Conservation (phyloP, 1,284 basidiomycete species). For the Cryptococcus sp. region DNA sequence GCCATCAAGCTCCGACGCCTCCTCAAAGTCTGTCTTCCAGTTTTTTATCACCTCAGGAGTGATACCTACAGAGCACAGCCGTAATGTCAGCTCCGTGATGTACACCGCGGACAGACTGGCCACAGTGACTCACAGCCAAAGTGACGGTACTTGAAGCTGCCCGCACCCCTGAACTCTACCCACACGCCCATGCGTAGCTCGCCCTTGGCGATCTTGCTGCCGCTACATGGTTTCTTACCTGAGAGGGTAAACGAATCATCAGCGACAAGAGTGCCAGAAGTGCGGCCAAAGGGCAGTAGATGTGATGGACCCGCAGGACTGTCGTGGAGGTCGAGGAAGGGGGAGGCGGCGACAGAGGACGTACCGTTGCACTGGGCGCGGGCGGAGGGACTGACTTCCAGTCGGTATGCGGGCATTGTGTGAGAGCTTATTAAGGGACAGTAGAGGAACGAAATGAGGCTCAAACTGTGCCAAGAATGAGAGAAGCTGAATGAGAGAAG, state of each 20-base stretch:
- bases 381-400: conserved; percentile 56
- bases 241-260: background rate
- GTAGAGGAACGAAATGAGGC: too few species aligned
- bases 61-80: conserved; percentile 58
- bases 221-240: conserved; percentile 79
- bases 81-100: background rate
- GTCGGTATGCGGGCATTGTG: conserved; percentile 56
- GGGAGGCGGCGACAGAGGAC: background rate
- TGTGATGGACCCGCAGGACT: background rate
- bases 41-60: conserved; percentile 68
- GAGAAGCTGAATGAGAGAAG: background rate
- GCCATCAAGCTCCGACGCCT: conserved; percentile 56
- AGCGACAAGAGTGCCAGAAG: background rate
- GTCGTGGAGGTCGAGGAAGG: background rate
- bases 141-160: conserved; percentile 58
- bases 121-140: conserved; percentile 36
- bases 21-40: conserved; percentile 62
- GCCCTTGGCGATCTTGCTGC: conserved; percentile 69
- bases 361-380: conserved; percentile 80
- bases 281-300: too few species aligned
- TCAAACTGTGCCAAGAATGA: too few species aligned
- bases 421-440: background rate
- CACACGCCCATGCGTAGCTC: conserved; percentile 69
- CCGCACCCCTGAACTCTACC: conserved; percentile 70
- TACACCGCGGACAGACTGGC: background rate